Conservation (phyloP, 1,139 yeast genomes). For the Zygoascus hellenicus region DNA sequence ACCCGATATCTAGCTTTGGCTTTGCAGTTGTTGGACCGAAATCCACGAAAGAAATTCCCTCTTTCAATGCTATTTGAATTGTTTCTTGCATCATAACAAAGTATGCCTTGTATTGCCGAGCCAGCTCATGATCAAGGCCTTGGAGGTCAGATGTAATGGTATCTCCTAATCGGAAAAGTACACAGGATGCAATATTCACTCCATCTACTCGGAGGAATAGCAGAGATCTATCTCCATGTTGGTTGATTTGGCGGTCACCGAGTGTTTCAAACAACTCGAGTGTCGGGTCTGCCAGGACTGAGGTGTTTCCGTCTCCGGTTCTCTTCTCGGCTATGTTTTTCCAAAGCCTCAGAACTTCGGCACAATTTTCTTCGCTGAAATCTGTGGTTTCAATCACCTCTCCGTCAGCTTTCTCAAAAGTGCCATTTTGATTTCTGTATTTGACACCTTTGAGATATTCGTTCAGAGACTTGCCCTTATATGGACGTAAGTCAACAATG, state of each 20-base stretch:
- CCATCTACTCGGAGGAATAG: slow-evolving; percentile 39
- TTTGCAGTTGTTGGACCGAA: slow-evolving; percentile 40
- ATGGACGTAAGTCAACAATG: slow-evolving; percentile 40
- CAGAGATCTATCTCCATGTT: slow-evolving; percentile 32
- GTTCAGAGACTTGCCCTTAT: slow-evolving; percentile 29
- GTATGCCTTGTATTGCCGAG: slow-evolving; percentile 41
- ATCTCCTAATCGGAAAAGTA: slow-evolving; percentile 41
- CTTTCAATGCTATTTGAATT: slow-evolving; percentile 38
- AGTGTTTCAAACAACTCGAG: slow-evolving; percentile 33
- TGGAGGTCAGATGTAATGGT: slow-evolving; percentile 44
- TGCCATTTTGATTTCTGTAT: slow-evolving; percentile 38
- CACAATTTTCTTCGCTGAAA: slow-evolving; percentile 34
- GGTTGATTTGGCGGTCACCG: slow-evolving; percentile 31
- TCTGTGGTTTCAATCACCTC: slow-evolving; percentile 31
- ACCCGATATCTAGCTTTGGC: slow-evolving; percentile 42
- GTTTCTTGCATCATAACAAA: slow-evolving; percentile 48
- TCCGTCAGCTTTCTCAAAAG: slow-evolving; percentile 38
- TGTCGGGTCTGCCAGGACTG: slow-evolving; percentile 38
- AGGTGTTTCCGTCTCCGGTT: slow-evolving; percentile 36
- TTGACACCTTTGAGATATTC: slow-evolving; percentile 40
- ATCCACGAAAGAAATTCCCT: slow-evolving; percentile 40
- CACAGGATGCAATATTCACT: slow-evolving; percentile 39
- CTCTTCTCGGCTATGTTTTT: slow-evolving; percentile 38
- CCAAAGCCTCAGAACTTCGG: slow-evolving; percentile 36
- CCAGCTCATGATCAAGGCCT: slow-evolving; percentile 40